Base-by-base conservation (phyloP, 495 filamentous ascomycete species). In the Penicillium tannophilum region DNA sequence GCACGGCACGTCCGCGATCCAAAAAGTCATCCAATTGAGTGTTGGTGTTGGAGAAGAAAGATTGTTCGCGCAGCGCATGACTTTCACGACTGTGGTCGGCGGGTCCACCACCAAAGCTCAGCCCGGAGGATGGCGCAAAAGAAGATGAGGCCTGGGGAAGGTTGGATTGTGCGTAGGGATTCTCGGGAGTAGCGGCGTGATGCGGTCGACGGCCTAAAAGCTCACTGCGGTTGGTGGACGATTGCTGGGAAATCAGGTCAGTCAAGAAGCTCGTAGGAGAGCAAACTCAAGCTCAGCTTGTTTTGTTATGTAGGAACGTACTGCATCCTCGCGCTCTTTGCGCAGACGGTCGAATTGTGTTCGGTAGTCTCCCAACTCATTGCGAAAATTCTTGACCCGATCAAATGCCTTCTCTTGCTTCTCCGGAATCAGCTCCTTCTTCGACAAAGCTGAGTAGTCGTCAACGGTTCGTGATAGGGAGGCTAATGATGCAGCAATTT, bases 321-420 rank as follows among this genome's bases (percentile, higher is more conserved):
- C 85, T 53, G 82, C 79, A 24, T 96, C 90, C 56, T 95, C 91
- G 56, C 85, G 77, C 53, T 88, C 86, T 31, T 82, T 76, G 63
- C 92, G 93, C 20, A 97, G 76, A 45, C 79, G 78, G 56, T 93
- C 89, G 47, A 98, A 86, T 56, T 89, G 85, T 53, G 84, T 73
- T 10, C 90, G 82, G 69, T 89, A 97, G 51, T 93, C 90, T 26
- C 80, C 63, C 0, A 99, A 82, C 61, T 97, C 93, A 35, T 79
- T 71, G 53, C 90, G 88, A 73, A 99, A 99, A 64, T 86, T 91
- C 75, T 87, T 88, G 46, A 96, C 82, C 24, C 94, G 84, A 67
- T 93, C 91, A 57, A 85, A 79, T 3, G 94, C 95, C 69, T 99
- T 97, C 63, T 93, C 86, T 69, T 95, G 88, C 71, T 97, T 98